Evolutionary conservation across 2,329 filamentous ascomycete species (phyloP).

Genomic region (Sporothrix sp.): DNA sequence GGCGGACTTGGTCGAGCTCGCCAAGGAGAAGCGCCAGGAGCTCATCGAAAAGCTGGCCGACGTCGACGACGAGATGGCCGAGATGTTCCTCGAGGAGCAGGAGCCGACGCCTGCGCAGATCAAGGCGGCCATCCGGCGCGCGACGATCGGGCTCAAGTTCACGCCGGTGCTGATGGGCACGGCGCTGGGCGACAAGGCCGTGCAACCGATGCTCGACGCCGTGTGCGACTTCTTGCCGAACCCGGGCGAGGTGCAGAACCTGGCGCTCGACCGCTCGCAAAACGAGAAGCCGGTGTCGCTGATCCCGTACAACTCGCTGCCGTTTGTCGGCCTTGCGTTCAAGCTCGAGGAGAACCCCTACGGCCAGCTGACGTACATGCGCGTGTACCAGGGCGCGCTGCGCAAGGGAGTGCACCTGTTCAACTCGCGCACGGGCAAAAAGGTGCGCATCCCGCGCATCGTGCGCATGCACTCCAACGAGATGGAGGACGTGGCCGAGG

Average conservation of each 20-base stretch:
- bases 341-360: constrained; percentile 99
- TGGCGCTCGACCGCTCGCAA: constrained; percentile 74
- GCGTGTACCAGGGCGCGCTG: constrained; percentile 90
- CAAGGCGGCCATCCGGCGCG: constrained; percentile 80
- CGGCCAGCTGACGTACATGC: constrained; percentile 94
- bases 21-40: constrained; percentile 69
- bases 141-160: constrained; percentile 85
- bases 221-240: constrained; percentile 95
- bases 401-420: constrained; percentile 83
- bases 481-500: constrained; percentile 91
- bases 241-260: constrained; percentile 78
- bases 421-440: constrained; percentile 91
- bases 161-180: constrained; percentile 94
- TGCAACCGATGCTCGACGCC: constrained; percentile 91
- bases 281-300: constrained; percentile 74
- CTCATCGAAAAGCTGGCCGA: constrained; percentile 93
- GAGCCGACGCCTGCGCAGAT: constrained; percentile 74
- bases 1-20: constrained; percentile 64
- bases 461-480: constrained; percentile 99
- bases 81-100: constrained; percentile 82
- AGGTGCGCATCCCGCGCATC: constrained; percentile 91
- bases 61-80: constrained; percentile 95
- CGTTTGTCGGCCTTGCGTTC: constrained; percentile 93
- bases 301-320: constrained; percentile 84
- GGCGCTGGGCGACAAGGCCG: constrained; percentile 84